Evolutionary conservation across 108 stramenopile genomes (phyloP).

Genomic region (Epithemia pelagica): DNA sequence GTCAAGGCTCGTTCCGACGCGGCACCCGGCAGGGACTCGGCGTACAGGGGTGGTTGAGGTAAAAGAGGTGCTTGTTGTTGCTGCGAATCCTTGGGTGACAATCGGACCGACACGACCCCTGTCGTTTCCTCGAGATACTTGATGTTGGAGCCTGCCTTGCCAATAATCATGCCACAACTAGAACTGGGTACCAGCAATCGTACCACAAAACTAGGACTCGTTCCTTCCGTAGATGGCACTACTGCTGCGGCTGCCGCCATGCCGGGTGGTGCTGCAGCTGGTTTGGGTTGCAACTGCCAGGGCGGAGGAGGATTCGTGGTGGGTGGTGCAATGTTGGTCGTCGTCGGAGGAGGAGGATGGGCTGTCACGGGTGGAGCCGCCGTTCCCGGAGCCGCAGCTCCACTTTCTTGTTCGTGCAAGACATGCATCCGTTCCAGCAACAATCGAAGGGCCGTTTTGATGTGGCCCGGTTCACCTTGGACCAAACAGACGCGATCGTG

Average conservation of each 20-base stretch:
- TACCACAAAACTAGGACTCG: constrained; percentile 49
- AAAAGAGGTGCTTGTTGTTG: constrained; percentile 12
- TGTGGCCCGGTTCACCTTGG: constrained; percentile 55
- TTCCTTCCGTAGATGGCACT: constrained; percentile 8
- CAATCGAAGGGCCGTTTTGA: constrained; percentile 48
- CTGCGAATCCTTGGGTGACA: constrained; percentile 54
- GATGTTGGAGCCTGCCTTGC: constrained; percentile 69
- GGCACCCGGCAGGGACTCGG: constrained; percentile 23
- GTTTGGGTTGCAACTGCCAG: neutral
- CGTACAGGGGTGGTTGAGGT: too few species aligned
- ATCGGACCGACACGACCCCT: constrained; percentile 51
- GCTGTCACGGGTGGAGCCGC: too few species aligned
- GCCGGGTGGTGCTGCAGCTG: constrained; percentile 32
- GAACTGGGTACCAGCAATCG: constrained; percentile 68
- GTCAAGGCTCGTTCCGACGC: constrained; percentile 59
- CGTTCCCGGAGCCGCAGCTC: too few species aligned
- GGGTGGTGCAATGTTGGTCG: too few species aligned
- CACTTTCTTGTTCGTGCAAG: constrained; percentile 42
- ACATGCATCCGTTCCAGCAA: constrained; percentile 50
- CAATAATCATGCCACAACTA: constrained; percentile 80
- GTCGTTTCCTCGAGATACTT: constrained; percentile 65
- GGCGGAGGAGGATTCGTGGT: too few species aligned
- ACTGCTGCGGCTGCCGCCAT: constrained; percentile 24
- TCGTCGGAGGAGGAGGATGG: too few species aligned
- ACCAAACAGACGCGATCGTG: constrained; percentile 73